Evolutionary conservation across 345 rosid species (phyloP), one percentile per base, ranked within the genome.

Genomic region (Eucalyptus fibrosa): DNA sequence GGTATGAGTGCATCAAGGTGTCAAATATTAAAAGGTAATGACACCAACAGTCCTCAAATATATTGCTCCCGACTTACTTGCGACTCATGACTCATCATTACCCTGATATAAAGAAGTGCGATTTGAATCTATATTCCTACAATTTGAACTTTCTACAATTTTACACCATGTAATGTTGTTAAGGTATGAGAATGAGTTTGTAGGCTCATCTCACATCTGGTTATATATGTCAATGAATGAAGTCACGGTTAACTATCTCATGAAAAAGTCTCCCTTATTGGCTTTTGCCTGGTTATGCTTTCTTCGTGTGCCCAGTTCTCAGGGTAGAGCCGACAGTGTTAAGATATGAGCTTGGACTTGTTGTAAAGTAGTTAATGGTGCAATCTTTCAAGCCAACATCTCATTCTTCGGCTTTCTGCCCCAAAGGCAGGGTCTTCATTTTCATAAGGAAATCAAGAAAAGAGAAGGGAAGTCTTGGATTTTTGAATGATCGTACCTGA

Each of bases 401-500:
- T n/a, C 77, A 67, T 67, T 67, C 40, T 67, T 67, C 6, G 21
- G 40, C 18, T 32, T 32, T 19, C 55, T 30, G 45, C 34, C 44
- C 28, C 28, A 24, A 65, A 45, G 67, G 40, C 77, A 67, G n/a
- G 45, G 42, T 7, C 65, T 24, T 37, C 30, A 6, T 21, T 23
- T 44, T 40, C 18, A 56, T 44, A 7, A 30, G 40, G 40, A 67
- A 44, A 62, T 56, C 60, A 40, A 37, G 67, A 34, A 34, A 44
- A 60, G 32, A 56, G 37, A 59, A 51, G 28, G 86, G 30, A 24
- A 87, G 69, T 59, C 9, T 65, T 87, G 50, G 15, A 62, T 28
- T 44, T 42, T 14, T 28, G 12, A 30, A 83, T 53, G 4, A 67
- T 4, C 4, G 3, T 42, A 95, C 97, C 94, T 94, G 96, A 87